phyloP scores from a whole-genome alignment of 2,329 filamentous ascomycete species.

The Ophiosphaerella narmari region DNA sequence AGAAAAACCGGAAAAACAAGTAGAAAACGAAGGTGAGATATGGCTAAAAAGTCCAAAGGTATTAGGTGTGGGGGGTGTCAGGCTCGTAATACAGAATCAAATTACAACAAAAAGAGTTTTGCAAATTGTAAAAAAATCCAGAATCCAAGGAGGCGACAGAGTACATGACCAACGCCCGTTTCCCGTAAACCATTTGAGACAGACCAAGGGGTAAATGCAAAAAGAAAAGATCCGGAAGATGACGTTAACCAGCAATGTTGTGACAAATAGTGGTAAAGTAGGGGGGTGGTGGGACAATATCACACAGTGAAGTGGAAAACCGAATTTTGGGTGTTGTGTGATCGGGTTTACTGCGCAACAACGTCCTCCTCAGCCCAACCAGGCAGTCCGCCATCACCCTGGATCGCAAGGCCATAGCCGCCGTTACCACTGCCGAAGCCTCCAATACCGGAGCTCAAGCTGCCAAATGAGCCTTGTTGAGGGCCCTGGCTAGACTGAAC shows the following conservation, averaged over 20 bases:
- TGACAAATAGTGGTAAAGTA: too few relatives aligned
- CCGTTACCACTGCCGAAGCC: conserved; percentile 59
- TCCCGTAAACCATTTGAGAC: background rate
- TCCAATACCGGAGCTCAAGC: conserved; percentile 63
- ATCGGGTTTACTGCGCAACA: conserved; percentile 53
- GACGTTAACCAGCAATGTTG: conserved; percentile 30
- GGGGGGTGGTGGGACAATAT: conserved; percentile 28
- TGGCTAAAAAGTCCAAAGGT: conserved; percentile 9
- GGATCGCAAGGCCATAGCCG: conserved; percentile 64
- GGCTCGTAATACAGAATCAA: conserved; percentile 15
- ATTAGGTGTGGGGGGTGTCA: conserved; percentile 11
- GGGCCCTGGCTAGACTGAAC: conserved; percentile 44
- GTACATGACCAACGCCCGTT: too few relatives aligned
- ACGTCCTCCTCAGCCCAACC: conserved; percentile 70
- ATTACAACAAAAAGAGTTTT: conserved; percentile 25
- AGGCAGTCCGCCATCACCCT: conserved; percentile 61
- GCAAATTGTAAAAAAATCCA: background rate
- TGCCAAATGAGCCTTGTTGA: conserved; percentile 58
- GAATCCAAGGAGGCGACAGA: conserved; percentile 1
- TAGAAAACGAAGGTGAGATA: conserved; percentile 20
- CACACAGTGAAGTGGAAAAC: conserved; percentile 37
- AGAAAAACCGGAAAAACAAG: conserved; percentile 6
- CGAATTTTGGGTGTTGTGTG: background rate
- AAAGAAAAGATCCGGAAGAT: conserved; percentile 12
- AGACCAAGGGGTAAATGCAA: conserved; percentile 2